phyloP scores from a whole-genome alignment of 345 rosid species.

The Litchi chinensis region DNA sequence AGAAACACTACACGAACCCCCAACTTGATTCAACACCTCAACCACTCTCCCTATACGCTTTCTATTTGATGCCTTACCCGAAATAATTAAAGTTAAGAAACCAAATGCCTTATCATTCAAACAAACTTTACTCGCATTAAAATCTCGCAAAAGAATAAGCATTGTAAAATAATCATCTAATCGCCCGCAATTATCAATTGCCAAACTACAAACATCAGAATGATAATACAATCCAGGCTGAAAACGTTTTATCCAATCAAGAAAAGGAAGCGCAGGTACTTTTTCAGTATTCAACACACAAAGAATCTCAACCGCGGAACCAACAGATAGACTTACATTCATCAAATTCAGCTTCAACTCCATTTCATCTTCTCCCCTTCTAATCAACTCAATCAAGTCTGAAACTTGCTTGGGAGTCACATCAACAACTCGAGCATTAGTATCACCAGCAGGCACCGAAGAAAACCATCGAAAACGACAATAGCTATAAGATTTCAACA shows the following conservation, averaged over 20 bases:
- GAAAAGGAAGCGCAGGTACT: constrained; percentile 44
- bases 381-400: constrained; percentile 34
- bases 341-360: constrained; percentile 37
- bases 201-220: constrained; percentile 45
- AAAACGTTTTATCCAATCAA: constrained; percentile 35
- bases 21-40: constrained; percentile 37
- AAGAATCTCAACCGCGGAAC: constrained; percentile 26
- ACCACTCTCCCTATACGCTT: constrained; percentile 32
- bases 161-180: constrained; percentile 41
- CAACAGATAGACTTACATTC: constrained; percentile 37
- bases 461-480: constrained; percentile 7
- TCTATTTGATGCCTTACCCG: constrained; percentile 21
- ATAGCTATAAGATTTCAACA: background rate
- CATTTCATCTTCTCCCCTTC: constrained; percentile 27
- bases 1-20: constrained; percentile 39
- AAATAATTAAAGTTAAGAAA: constrained; percentile 33
- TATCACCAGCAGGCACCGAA: background rate
- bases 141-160: constrained; percentile 34
- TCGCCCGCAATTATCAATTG: constrained; percentile 55
- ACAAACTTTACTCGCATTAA: constrained; percentile 19
- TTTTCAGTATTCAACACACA: constrained; percentile 36
- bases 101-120: constrained; percentile 47
- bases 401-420: constrained; percentile 13
- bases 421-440: background rate
- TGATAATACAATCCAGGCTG: constrained; percentile 31